Percentiles rank a stretch among this genome's conserved stretches.
These are phyloP conservation scores for Polyporus tsugae DNA, from an alignment of 1,284 basidiomycete species.

Conservation along the genomic window DNA sequence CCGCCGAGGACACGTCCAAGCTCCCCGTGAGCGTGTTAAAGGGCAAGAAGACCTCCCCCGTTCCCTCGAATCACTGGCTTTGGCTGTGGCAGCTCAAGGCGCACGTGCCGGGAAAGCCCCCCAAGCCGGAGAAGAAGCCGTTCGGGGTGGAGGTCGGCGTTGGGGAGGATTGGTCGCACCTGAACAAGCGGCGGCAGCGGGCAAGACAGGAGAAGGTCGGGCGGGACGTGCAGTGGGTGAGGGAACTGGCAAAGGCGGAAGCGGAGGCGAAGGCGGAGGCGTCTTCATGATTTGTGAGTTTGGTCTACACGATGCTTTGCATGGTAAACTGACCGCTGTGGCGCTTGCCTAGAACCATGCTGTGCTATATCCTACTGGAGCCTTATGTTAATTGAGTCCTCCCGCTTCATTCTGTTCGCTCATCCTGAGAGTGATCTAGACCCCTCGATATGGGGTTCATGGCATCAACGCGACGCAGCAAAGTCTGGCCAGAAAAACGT, in stretches of 20 bases:
- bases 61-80: not conserved
- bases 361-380: not conserved
- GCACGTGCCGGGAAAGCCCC: not conserved
- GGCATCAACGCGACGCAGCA: not conserved
- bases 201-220: slow-evolving; percentile 45
- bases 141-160: slow-evolving; percentile 57
- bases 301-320: not conserved
- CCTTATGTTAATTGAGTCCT: not conserved
- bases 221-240: slow-evolving; percentile 40
- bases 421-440: not conserved
- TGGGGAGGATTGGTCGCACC: slow-evolving; percentile 61
- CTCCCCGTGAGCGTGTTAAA: not conserved
- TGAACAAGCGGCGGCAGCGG: slow-evolving; percentile 60
- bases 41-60: not conserved
- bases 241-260: slow-evolving; percentile 38
- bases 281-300: slow-evolving; percentile 14
- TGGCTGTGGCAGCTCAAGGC: slow-evolving; percentile 9
- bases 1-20: not conserved
- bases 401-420: not conserved
- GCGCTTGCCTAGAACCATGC: not conserved
- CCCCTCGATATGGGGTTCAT: not conserved
- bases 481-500: not conserved
- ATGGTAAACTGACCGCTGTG: not conserved
- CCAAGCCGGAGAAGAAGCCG: slow-evolving; percentile 31
- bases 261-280: slow-evolving; percentile 19